Base-by-base conservation (phyloP, 2,329 filamentous ascomycete genomes). In the Fusarium miscanthi region DNA sequence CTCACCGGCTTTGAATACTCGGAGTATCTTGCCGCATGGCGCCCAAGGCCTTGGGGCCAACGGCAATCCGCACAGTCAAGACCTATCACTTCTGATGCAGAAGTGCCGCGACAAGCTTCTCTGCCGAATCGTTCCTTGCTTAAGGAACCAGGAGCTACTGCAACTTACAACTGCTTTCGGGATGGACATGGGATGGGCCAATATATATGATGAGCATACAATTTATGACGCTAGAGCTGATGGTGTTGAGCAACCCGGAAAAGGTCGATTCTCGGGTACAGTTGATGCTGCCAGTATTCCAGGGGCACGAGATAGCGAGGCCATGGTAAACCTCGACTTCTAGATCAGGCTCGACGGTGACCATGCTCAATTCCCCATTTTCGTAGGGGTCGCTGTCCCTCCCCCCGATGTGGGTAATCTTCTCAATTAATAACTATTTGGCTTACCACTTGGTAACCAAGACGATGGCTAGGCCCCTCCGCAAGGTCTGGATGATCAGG, bases 201-300 rank as follows among this genome's bases (percentile, higher is more conserved):
- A 56, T 14, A 31, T 82, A 9, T 85, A 85, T 56, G 77, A 78
- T 9, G 48, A 69, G 4, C 71, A 69, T 9, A 69, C 78, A 8
- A 78, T 79, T n/a, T 61, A 73, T 1, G 80, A 82, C 17, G 82
- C 84, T 16, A 45, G 64, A 25, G 59, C 58, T 12, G 84, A 85
- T 58, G 83, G 82, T 14, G 72, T 82, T 31, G 71, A 77, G 4
- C 27, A 43, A 5, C 82, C 82, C 1, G 84, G 84, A n/a, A 37
- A 56, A 13, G 83, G 81, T 5, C 83, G 83, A 25, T 85, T 85
- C 73, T 81, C 78, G 19, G 84, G 84, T 10, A 76, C 69, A 16
- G 73, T 84, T 27, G 69, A 77, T 59, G 56, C 57, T 37, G 31
- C 54, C 21, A 60, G 57, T 25, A 57, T 51, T 41, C 16, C 43